Conservation (phyloP, 495 filamentous ascomycete species). For the Terfezia boudieri region DNA sequence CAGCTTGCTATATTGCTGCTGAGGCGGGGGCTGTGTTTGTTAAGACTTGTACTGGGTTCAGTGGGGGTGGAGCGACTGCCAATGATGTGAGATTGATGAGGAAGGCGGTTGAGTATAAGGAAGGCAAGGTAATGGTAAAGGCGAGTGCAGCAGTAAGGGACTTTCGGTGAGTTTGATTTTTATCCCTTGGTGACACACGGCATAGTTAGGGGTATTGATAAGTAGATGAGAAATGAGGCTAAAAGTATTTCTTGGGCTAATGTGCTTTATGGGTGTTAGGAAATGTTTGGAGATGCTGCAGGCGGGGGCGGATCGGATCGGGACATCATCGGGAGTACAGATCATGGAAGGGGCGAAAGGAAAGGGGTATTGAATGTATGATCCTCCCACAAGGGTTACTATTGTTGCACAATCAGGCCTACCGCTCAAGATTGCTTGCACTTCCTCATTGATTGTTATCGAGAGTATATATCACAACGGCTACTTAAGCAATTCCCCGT, state of each 20-base stretch:
- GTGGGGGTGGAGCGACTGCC: conserved; percentile 33
- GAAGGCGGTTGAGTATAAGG: conserved; percentile 21
- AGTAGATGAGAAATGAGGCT: too few species aligned
- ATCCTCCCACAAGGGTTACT: too few species aligned
- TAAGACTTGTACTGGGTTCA: conserved; percentile 50
- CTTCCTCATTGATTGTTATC: too few species aligned
- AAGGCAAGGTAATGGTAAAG: conserved; percentile 39
- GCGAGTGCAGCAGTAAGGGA: conserved; percentile 41
- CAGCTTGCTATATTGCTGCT: conserved; percentile 33
- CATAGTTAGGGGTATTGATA: too few species aligned
- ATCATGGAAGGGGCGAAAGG: conserved; percentile 2
- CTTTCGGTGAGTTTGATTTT: conserved; percentile 4
- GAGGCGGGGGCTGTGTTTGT: conserved; percentile 41
- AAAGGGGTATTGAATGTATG: not conserved
- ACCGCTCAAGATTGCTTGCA: too few species aligned
- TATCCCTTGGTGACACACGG: too few species aligned
- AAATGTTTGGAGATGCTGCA: conserved; percentile 35
- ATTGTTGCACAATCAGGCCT: too few species aligned
- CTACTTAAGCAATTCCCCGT: too few species aligned
- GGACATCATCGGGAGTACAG: conserved; percentile 21
- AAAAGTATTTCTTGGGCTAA: too few species aligned
- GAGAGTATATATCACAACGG: too few species aligned
- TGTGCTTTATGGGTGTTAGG: conserved; percentile 2
- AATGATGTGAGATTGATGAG: conserved; percentile 38
- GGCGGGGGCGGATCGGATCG: conserved; percentile 43